Percentiles rank a stretch among this genome's conserved stretches.
phyloP scores from a whole-genome alignment of 495 filamentous ascomycete species.

The Pyrenopolyporus hunteri region DNA sequence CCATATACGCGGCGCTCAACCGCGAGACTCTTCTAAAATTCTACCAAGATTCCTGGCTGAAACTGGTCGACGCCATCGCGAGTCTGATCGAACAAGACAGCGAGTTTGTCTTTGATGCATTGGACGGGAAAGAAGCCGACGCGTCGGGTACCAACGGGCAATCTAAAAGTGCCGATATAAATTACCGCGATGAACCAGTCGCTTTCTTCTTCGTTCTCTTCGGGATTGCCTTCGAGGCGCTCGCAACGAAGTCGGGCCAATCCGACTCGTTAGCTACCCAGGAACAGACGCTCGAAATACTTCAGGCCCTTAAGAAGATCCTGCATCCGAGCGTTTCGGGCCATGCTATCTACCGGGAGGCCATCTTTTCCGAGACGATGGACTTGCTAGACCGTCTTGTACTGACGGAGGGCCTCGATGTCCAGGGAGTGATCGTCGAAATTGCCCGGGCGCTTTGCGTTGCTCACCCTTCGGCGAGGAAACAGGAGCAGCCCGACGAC shows the following conservation, averaged over 20 bases:
- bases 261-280: constrained; percentile 73
- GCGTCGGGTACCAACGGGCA: constrained; percentile 55
- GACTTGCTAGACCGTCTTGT: constrained; percentile 92
- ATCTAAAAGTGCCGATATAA: constrained; percentile 73
- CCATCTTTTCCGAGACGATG: constrained; percentile 96
- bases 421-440: constrained; percentile 92
- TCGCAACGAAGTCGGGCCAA: constrained; percentile 75
- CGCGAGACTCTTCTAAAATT: constrained; percentile 92
- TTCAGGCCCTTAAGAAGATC: constrained; percentile 93
- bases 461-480: constrained; percentile 84
- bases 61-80: constrained; percentile 95
- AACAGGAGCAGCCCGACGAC: constrained; percentile 65
- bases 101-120: constrained; percentile 93
- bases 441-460: constrained; percentile 89
- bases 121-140: constrained; percentile 81
- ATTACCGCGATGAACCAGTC: constrained; percentile 96
- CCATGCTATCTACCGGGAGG: constrained; percentile 93
- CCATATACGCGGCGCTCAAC: constrained; percentile 91
- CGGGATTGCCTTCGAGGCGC: constrained; percentile 92
- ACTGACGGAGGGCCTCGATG: constrained; percentile 83
- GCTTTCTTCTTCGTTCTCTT: constrained; percentile 99
- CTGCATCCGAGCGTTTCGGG: constrained; percentile 93
- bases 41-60: constrained; percentile 97
- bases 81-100: constrained; percentile 97
- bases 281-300: constrained; percentile 85